Conservation (phyloP, 441 rosid species). For the Rhodomyrtus psidioides region DNA sequence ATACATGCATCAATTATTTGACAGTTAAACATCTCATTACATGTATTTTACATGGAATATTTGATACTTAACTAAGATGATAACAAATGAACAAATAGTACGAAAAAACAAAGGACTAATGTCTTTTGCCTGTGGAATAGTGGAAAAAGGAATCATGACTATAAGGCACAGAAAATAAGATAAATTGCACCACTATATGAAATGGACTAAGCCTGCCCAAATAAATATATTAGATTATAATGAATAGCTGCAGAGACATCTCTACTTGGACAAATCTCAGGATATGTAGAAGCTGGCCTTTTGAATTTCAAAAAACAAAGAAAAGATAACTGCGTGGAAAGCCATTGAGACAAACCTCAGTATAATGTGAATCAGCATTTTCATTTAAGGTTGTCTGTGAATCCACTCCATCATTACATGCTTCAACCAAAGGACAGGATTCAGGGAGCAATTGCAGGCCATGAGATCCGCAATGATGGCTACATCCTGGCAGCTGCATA, state of each 20-base stretch:
- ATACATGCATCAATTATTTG: background rate
- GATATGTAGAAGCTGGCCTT: background rate
- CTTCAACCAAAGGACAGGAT: constrained; percentile 8
- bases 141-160: background rate
- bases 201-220: background rate
- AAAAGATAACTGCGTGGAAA: background rate
- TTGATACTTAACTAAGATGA: background rate
- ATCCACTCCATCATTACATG: constrained; percentile 11
- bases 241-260: background rate
- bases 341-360: constrained; percentile 24
- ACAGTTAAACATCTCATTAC: background rate
- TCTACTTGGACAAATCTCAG: background rate
- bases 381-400: background rate
- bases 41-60: background rate
- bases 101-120: background rate
- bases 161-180: background rate
- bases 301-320: background rate
- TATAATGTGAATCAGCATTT: constrained; percentile 6
- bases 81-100: background rate
- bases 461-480: background rate
- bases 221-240: background rate
- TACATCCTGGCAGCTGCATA: constrained; percentile 10
- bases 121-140: background rate
- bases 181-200: background rate
- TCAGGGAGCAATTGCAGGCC: constrained; percentile 5